phyloP scores from a whole-genome alignment of 2,329 filamentous ascomycete genomes.

The Colletotrichum godetiae region DNA sequence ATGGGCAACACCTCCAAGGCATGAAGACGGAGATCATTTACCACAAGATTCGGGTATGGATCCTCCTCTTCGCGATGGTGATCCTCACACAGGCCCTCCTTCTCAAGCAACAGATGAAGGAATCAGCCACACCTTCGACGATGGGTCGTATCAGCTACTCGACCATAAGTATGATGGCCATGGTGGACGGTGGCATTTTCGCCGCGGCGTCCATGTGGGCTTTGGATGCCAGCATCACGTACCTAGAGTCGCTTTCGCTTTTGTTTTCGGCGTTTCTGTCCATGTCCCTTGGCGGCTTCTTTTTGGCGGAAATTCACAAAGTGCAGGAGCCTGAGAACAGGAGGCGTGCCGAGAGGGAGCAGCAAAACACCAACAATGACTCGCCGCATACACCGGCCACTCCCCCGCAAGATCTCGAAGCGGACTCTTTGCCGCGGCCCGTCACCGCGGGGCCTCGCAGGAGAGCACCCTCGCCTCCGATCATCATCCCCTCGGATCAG shows the following conservation, averaged over 20 bases:
- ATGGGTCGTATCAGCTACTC: slow-evolving; percentile 74
- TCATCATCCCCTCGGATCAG: slow-evolving; percentile 73
- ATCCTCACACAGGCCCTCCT: slow-evolving; percentile 71
- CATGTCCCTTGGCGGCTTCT: slow-evolving; percentile 67
- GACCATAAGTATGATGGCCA: slow-evolving; percentile 70
- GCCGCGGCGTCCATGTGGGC: slow-evolving; percentile 66
- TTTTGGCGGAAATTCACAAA: slow-evolving; percentile 69
- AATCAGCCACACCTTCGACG: slow-evolving; percentile 75
- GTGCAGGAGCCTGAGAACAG: slow-evolving; percentile 68
- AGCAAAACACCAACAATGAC: slow-evolving; percentile 38
- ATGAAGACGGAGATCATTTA: slow-evolving; percentile 71
- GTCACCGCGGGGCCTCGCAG: slow-evolving; percentile 48
- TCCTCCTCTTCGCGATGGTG: slow-evolving; percentile 66
- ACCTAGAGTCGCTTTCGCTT: slow-evolving; percentile 67
- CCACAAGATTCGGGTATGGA: slow-evolving; percentile 67
- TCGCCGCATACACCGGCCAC: slow-evolving; percentile 40
- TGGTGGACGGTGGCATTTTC: slow-evolving; percentile 72
- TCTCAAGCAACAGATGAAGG: slow-evolving; percentile 73
- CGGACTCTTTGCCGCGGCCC: slow-evolving; percentile 51
- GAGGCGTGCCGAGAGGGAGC: slow-evolving; percentile 51
- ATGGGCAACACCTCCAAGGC: slow-evolving; percentile 67
- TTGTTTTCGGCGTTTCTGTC: slow-evolving; percentile 64
- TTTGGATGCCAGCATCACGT: slow-evolving; percentile 65
- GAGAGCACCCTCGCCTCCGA: slow-evolving; percentile 51
- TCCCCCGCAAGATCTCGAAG: slow-evolving; percentile 40